These are phyloP conservation scores for Colletotrichum viniferum DNA, from an alignment of 2,329 filamentous ascomycete genomes.

Conservation along the genomic window DNA sequence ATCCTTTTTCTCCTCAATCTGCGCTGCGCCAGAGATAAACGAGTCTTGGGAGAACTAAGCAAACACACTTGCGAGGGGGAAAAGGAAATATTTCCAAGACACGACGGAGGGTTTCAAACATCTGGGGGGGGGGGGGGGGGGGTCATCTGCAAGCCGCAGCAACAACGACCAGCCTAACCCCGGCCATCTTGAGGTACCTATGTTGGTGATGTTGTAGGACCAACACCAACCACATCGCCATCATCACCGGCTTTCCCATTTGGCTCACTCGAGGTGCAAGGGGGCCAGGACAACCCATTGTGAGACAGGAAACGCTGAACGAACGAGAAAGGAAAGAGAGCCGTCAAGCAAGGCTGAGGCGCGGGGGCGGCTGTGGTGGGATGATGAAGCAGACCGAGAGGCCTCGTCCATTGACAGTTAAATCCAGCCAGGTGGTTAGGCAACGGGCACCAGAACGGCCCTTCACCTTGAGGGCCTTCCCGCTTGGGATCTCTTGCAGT, in stretches of 20 bases:
- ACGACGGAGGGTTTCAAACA: background rate
- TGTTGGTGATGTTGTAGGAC: background rate
- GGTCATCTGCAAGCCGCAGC: background rate
- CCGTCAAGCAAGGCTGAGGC: background rate
- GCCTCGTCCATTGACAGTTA: background rate
- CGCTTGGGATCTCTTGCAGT: background rate
- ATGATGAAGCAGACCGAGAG: background rate
- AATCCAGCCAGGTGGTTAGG: constrained; percentile 4
- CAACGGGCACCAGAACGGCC: background rate
- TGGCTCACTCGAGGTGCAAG: background rate
- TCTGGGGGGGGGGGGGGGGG: too few relatives aligned
- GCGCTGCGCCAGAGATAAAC: background rate
- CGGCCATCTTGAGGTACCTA: background rate
- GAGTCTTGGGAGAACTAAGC: background rate
- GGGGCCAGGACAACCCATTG: background rate
- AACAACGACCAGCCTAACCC: background rate
- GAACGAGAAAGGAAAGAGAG: background rate
- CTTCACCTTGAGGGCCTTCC: background rate
- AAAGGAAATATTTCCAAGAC: background rate
- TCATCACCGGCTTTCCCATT: background rate
- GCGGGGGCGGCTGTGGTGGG: background rate
- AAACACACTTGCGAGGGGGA: background rate
- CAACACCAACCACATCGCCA: background rate
- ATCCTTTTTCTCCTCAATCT: background rate
- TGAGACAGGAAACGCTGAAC: background rate